Base-by-base conservation (phyloP, 164 flowering plant genomes). In the Buxus sempervirens region DNA sequence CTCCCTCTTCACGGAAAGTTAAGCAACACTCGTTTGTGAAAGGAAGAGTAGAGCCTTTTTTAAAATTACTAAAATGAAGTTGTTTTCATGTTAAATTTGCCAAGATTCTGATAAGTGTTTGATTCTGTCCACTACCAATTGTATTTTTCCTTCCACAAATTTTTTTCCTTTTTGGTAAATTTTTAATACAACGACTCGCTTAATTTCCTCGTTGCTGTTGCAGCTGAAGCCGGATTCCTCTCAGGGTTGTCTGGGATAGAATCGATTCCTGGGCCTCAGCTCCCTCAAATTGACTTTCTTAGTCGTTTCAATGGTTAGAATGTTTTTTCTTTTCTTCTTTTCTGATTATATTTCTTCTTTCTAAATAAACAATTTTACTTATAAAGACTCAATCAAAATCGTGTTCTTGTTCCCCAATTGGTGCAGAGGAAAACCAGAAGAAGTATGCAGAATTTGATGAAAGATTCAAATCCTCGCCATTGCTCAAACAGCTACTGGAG, bases 391-490 rank as follows among this genome's bases (percentile, higher is more conserved):
- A 19, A 20, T 51, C 2, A 38, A 20, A 13, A n/a, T 15, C 51
- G 26, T 15, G 4, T n/a, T 4, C 8, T 18, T 6, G 15, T 18
- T 19, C 12, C 2, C 18, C 26, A 20, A 6, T 21, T 49, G 27
- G 65, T 78, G 82, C 86, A 91, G 97, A 86, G 73, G 89, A 86
- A 76, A 89, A 89, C 76, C 95, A 91, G 84, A 91, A 91, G 77
- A 86, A 75, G 66, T 89, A 89, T 59, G 91, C 95, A 19, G 95
- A 85, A 55, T 25, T 48, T 64, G 97, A 89, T 64, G 86, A 76
- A 70, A 82, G 87, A 80, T 83, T 91, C 80, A 86, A 84, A 56
- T 73, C 78, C 55, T 84, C 95, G 70, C 95, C 91, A 12, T n/a
- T 89, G 65, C 85, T 91, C 14, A 86, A 91, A 74, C 48, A 85